Evolutionary conservation across 345 rosid genomes (phyloP).

Genomic region (Lepidium sativum): DNA sequence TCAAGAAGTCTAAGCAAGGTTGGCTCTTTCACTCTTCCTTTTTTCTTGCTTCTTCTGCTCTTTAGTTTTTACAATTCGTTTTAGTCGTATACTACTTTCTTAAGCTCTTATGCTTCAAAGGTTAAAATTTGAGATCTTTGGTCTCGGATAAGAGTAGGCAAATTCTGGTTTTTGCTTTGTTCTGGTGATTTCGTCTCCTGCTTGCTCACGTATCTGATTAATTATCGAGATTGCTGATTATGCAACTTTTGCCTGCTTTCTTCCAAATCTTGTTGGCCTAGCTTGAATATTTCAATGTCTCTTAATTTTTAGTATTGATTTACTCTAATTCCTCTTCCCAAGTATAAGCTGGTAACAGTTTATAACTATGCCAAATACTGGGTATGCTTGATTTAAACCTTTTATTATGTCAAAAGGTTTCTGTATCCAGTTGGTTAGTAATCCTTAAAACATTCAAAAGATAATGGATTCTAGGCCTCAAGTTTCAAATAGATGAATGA

Average conservation of each 20-base stretch:
- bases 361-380: not conserved
- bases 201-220: not conserved
- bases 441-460: not conserved
- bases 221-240: not conserved
- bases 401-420: slow-evolving; percentile 10
- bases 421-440: not conserved
- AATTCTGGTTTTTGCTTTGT: not conserved
- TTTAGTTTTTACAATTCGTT: not conserved
- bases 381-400: not conserved
- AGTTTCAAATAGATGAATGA: slow-evolving; percentile 17
- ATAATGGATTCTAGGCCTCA: slow-evolving; percentile 21
- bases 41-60: not conserved
- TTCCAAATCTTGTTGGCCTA: not conserved
- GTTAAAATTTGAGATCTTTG: slow-evolving; percentile 11
- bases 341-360: slow-evolving; percentile 14
- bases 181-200: not conserved
- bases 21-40: slow-evolving; percentile 6
- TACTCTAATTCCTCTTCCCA: not conserved
- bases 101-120: not conserved
- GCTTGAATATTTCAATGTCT: not conserved
- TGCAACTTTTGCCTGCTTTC: not conserved
- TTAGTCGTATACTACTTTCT: not conserved
- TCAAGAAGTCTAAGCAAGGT: slow-evolving; percentile 64
- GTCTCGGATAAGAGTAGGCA: not conserved
- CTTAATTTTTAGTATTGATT: not conserved